phyloP scores from a whole-genome alignment of 2,329 filamentous ascomycete genomes.

The Raffaelea ambrosiae region DNA sequence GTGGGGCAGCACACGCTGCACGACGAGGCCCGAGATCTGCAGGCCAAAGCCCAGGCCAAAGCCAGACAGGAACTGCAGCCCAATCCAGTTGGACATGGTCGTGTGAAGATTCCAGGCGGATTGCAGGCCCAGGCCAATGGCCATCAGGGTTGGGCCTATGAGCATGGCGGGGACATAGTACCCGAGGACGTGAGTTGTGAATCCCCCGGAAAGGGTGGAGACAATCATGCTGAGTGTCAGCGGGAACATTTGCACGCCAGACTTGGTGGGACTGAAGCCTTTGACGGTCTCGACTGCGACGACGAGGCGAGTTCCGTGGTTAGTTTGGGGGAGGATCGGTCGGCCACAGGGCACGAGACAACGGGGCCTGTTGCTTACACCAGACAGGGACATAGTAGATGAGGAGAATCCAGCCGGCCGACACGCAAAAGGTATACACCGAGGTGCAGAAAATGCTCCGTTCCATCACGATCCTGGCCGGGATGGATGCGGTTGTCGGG shows the following conservation, averaged over 20 bases:
- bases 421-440: constrained; percentile 22
- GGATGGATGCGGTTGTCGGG: constrained; percentile 25
- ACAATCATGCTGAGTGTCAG: constrained; percentile 31
- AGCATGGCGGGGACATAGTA: constrained; percentile 36
- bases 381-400: not conserved
- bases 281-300: constrained; percentile 31
- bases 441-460: constrained; percentile 28
- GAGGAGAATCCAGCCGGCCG: not conserved
- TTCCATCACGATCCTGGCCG: constrained; percentile 30
- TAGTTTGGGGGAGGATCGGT: too few relatives aligned
- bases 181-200: constrained; percentile 27
- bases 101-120: constrained; percentile 26
- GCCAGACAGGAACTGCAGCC: constrained; percentile 34
- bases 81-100: constrained; percentile 20
- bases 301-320: constrained; percentile 23
- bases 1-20: constrained; percentile 31
- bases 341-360: too few relatives aligned
- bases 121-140: constrained; percentile 31
- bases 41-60: constrained; percentile 31
- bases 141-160: constrained; percentile 24
- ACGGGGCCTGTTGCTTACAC: too few relatives aligned
- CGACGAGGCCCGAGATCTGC: constrained; percentile 35
- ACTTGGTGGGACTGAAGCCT: constrained; percentile 21
- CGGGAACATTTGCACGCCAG: constrained; percentile 33
- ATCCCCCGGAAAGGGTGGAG: constrained; percentile 28